phyloP scores from a whole-genome alignment of 306 rosid genomes.

The Ceratonia siliqua region DNA sequence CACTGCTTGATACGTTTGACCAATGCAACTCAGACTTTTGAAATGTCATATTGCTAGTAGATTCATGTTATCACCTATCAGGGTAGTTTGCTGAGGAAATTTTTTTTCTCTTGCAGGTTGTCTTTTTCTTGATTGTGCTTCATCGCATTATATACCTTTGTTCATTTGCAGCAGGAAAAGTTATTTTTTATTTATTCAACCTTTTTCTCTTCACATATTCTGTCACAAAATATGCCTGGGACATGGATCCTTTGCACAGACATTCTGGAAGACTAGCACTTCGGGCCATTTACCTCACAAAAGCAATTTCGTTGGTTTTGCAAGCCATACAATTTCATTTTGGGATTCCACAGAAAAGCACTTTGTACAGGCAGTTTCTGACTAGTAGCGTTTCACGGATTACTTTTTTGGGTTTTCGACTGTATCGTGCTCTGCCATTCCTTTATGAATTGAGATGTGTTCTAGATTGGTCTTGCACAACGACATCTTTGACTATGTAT shows the following conservation, averaged over 20 bases:
- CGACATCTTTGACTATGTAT: conserved; percentile 90
- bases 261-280: conserved; percentile 72
- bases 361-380: conserved; percentile 85
- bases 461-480: conserved; percentile 95
- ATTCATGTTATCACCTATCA: conserved; percentile 1
- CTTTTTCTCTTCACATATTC: conserved; percentile 83
- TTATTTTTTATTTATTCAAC: conserved; percentile 80
- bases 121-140: conserved; percentile 91
- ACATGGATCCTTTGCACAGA: conserved; percentile 67
- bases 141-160: conserved; percentile 94
- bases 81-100: conserved; percentile 25
- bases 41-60: conserved; percentile 13
- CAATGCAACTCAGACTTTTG: conserved; percentile 3
- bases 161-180: conserved; percentile 80
- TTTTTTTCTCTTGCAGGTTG: conserved; percentile 57
- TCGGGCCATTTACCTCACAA: conserved; percentile 85
- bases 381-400: conserved; percentile 80
- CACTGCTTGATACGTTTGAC: conserved; percentile 22
- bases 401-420: conserved; percentile 72
- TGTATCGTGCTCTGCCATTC: conserved; percentile 88
- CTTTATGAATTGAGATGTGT: conserved; percentile 91
- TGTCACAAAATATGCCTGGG: conserved; percentile 88
- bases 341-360: conserved; percentile 88
- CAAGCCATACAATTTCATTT: conserved; percentile 83
- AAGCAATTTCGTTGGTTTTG: conserved; percentile 78